Conservation (phyloP, 106 monocot genomes). For the Hemerocallis citrina region DNA sequence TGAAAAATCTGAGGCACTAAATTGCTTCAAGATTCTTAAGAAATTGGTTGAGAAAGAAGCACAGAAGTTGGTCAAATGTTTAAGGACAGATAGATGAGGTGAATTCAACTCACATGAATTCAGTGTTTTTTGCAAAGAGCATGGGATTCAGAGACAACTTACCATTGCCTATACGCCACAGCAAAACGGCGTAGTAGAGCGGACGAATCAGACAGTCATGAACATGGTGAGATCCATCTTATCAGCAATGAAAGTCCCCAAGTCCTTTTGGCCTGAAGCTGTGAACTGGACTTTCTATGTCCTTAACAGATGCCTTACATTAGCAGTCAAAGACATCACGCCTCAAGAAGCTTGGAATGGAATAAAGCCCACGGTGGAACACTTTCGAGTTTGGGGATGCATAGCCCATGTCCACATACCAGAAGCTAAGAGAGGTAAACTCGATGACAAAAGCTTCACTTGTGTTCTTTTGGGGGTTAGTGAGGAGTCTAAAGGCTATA, state of each 20-base stretch:
- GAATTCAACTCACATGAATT: neutral
- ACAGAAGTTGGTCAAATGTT: neutral
- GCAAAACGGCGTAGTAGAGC: neutral
- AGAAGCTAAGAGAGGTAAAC: no score
- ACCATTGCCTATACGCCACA: neutral
- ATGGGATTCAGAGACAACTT: conserved; percentile 1
- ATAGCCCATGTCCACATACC: no score
- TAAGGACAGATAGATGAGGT: neutral
- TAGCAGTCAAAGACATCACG: neutral
- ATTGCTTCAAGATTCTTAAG: conserved; percentile 1
- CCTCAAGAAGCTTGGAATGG: no score
- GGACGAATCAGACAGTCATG: neutral
- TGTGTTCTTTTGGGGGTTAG: neutral
- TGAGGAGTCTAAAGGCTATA: neutral
- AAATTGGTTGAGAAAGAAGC: neutral
- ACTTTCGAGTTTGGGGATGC: no score
- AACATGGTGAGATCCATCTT: neutral
- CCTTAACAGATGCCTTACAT: conserved; percentile 15
- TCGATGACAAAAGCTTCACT: no score
- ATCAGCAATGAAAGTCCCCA: neutral
- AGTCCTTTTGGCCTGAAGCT: neutral
- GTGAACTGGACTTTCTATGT: conserved; percentile 1
- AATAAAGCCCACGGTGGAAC: no score
- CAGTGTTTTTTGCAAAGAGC: neutral
- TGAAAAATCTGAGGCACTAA: neutral